Conservation (phyloP, 2,329 filamentous ascomycete species). For the Neopestalotiopsis clavispora region DNA sequence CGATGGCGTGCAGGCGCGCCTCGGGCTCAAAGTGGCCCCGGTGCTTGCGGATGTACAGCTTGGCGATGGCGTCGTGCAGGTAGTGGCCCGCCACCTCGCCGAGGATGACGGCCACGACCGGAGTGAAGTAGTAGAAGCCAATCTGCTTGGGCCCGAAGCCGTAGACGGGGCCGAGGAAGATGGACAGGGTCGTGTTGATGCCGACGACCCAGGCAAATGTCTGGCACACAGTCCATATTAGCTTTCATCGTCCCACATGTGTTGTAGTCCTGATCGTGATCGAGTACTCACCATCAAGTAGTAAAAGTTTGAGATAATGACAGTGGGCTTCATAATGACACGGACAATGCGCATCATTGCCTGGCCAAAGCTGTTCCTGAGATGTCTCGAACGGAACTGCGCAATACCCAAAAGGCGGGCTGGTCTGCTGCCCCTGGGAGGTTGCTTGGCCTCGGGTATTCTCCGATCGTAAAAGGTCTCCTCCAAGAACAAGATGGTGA, state of each 20-base stretch:
- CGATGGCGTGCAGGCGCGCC: conserved; percentile 54
- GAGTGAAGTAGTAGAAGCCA: conserved; percentile 63
- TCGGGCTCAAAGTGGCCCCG: conserved; percentile 62
- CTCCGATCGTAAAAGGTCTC: conserved; percentile 57
- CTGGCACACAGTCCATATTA: conserved; percentile 14
- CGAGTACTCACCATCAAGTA: conserved; percentile 35
- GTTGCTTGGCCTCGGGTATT: conserved; percentile 41
- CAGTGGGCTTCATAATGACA: conserved; percentile 44
- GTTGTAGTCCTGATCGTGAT: neutral
- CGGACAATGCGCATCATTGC: conserved; percentile 43
- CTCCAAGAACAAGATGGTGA: conserved; percentile 47
- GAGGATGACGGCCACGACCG: conserved; percentile 57
- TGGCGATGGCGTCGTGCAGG: conserved; percentile 57
- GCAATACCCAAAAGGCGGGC: conserved; percentile 35
- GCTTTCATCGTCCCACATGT: neutral
- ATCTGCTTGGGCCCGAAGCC: conserved; percentile 54
- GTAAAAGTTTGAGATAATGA: conserved; percentile 42
- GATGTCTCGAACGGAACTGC: conserved; percentile 40
- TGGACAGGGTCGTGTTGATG: conserved; percentile 60
- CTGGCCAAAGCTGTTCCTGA: conserved; percentile 45
- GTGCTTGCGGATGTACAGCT: conserved; percentile 49
- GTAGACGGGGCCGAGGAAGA: conserved; percentile 56
- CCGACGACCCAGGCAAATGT: conserved; percentile 58
- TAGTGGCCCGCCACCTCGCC: conserved; percentile 61
- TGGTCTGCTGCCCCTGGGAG: conserved; percentile 35